Percentiles rank a stretch among this genome's conserved stretches.
Evolutionary conservation across 345 rosid genomes (phyloP).

Genomic region (Salix purpurea): DNA sequence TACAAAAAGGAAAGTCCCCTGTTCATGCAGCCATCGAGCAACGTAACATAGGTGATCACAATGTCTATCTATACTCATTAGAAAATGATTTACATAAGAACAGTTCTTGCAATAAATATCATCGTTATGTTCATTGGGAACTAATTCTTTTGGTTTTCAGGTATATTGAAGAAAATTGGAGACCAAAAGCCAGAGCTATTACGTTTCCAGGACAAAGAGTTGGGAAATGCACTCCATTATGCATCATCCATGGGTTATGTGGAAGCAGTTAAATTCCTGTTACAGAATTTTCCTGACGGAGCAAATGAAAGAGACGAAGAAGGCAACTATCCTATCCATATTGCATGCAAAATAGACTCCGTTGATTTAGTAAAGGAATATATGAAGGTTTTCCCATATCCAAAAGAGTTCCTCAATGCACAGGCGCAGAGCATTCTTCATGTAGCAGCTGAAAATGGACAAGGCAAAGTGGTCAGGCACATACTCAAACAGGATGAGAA

Average conservation of each 20-base stretch:
- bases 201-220: conserved; percentile 10
- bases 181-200: conserved; percentile 15
- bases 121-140: neutral
- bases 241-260: conserved; percentile 7
- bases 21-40: neutral
- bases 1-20: neutral
- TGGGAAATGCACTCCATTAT: conserved; percentile 7
- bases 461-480: neutral
- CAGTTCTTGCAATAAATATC: neutral
- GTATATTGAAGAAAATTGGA: conserved; percentile 1
- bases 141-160: neutral
- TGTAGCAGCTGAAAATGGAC: neutral
- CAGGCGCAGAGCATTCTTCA: neutral
- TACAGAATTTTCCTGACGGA: neutral
- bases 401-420: neutral
- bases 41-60: neutral
- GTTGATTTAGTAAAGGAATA: neutral
- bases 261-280: neutral
- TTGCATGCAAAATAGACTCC: neutral
- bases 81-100: neutral
- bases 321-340: neutral
- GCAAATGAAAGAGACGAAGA: neutral
- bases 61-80: neutral
- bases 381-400: neutral
- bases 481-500: neutral